These are phyloP conservation scores for Xylariaceae sp. DNA, from an alignment of 2,329 filamentous ascomycete genomes.

Conservation along the genomic window DNA sequence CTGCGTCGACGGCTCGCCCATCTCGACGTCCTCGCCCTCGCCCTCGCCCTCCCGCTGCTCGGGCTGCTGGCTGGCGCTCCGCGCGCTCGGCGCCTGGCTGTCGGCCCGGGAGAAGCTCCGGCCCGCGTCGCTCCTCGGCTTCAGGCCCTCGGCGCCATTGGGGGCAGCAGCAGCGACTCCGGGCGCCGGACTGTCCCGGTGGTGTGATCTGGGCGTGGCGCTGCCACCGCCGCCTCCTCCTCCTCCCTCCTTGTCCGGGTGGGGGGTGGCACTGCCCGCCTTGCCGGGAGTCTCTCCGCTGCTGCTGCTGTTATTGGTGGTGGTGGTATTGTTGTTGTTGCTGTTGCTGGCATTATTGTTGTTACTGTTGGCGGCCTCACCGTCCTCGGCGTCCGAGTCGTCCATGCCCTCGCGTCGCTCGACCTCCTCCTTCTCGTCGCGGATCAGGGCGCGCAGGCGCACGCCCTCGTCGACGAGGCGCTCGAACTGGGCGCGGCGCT, in stretches of 20 bases:
- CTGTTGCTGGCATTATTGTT: constrained; percentile 45
- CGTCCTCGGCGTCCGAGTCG: constrained; percentile 54
- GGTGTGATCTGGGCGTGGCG: constrained; percentile 24
- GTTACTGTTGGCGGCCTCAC: constrained; percentile 36
- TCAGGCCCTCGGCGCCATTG: constrained; percentile 24
- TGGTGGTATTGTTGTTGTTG: constrained; percentile 24
- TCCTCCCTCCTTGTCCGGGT: constrained; percentile 34
- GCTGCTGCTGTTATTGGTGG: constrained; percentile 42
- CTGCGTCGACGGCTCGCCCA: constrained; percentile 28
- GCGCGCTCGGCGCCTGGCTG: constrained; percentile 28
- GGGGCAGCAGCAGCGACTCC: constrained; percentile 26
- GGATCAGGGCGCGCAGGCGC: constrained; percentile 74
- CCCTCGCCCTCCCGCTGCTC: constrained; percentile 28
- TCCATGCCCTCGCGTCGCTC: constrained; percentile 79
- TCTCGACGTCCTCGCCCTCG: constrained; percentile 27
- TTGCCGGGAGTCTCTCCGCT: constrained; percentile 17
- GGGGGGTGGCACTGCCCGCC: constrained; percentile 29
- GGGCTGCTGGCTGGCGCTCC: constrained; percentile 23
- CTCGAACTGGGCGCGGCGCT: constrained; percentile 79
- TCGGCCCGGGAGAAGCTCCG: constrained; percentile 30
- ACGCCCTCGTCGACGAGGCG: constrained; percentile 87
- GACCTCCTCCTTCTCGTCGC: constrained; percentile 92
- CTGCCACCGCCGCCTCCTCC: constrained; percentile 3
- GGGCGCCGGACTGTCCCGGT: constrained; percentile 14
- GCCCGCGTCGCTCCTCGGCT: constrained; percentile 23